A percentile compares a stretch with the other conserved stretches of the same genome.
phyloP scores from a whole-genome alignment of 148 eudicot genomes.

The Vaccinium vitisidaea region DNA sequence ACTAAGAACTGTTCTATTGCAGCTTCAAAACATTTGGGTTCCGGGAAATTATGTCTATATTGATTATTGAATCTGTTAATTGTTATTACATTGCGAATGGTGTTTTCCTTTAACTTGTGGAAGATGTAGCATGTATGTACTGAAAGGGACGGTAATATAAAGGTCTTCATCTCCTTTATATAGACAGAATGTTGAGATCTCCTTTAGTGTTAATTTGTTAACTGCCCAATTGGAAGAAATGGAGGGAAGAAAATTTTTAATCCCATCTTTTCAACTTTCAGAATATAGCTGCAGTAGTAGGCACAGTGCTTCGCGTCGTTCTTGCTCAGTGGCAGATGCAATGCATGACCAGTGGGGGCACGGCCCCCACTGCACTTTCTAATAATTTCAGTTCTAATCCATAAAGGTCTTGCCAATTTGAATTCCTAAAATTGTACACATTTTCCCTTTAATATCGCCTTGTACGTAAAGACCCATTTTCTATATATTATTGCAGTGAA shows the following conservation, averaged over 20 bases:
- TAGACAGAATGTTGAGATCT: background rate
- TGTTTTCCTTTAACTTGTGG: background rate
- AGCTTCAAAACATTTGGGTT: background rate
- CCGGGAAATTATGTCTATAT: background rate
- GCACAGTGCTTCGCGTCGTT: background rate
- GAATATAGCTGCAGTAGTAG: background rate
- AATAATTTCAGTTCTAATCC: no score
- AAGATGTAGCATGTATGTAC: background rate
- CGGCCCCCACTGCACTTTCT: no score
- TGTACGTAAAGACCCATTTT: no score
- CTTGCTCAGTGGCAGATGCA: no score
- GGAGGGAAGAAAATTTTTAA: background rate
- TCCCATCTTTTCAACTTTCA: background rate
- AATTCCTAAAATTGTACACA: no score
- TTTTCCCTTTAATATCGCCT: no score
- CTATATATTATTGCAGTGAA: no score
- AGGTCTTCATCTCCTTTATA: background rate
- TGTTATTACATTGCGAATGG: background rate
- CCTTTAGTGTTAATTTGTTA: background rate
- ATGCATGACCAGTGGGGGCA: no score
- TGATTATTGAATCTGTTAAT: background rate
- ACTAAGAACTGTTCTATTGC: background rate
- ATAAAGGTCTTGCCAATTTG: no score
- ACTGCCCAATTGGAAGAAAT: background rate
- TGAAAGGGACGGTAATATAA: background rate